phyloP scores from a whole-genome alignment of 2,329 filamentous ascomycete genomes.

The Microsporum ferrugineum region DNA sequence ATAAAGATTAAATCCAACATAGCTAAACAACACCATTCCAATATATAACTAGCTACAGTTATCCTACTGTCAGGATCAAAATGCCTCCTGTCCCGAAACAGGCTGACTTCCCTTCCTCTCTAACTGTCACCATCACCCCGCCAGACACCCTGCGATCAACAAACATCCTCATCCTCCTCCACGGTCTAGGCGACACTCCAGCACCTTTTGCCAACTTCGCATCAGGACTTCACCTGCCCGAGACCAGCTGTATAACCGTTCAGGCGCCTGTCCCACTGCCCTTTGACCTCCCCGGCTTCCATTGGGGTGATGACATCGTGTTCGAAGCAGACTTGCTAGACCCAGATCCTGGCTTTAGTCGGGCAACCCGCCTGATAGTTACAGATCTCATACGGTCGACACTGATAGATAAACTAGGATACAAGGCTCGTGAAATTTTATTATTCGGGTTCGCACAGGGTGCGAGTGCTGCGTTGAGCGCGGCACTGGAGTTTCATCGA shows the following conservation, averaged over 20 bases:
- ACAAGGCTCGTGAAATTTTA: constrained; percentile 48
- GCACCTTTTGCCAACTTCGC: constrained; percentile 58
- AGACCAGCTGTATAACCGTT: constrained; percentile 63
- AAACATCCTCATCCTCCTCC: constrained; percentile 68
- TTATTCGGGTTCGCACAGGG: constrained; percentile 59
- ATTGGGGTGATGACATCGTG: constrained; percentile 58
- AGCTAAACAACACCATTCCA: no score
- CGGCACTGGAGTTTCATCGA: constrained; percentile 37
- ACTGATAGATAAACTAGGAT: constrained; percentile 48
- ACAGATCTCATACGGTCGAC: constrained; percentile 42
- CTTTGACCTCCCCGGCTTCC: constrained; percentile 54
- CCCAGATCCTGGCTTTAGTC: constrained; percentile 50
- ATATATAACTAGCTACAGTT: neutral
- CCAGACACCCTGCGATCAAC: constrained; percentile 43
- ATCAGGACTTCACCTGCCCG: constrained; percentile 57
- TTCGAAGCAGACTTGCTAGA: constrained; percentile 49
- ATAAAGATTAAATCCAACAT: no score
- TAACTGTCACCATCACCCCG: constrained; percentile 32
- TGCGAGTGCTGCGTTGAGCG: constrained; percentile 49
- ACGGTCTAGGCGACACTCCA: constrained; percentile 71
- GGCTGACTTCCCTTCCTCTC: constrained; percentile 37
- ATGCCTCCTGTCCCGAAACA: constrained; percentile 26
- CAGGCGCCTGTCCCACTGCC: constrained; percentile 60
- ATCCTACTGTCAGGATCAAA: neutral
- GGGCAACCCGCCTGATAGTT: constrained; percentile 38